Evolutionary conservation across 805 yeast genomes (phyloP), one percentile per base, ranked within the genome.

Genomic region (Saccharomyces kudriavzevii): DNA sequence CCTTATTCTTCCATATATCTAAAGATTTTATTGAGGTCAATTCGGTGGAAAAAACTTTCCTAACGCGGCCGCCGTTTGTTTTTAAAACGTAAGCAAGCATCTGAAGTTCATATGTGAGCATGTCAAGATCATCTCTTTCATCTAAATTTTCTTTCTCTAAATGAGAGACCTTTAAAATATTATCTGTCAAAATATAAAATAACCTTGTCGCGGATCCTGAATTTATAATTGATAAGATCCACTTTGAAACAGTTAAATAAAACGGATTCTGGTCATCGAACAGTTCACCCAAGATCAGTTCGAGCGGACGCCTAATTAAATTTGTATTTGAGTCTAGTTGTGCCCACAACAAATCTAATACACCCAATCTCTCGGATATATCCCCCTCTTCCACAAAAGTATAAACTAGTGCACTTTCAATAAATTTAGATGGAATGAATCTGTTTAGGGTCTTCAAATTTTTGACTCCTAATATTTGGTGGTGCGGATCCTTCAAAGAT

Each of bases 321-420:
- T 47, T 48, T 11, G 59, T 52, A 26, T 56, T 58, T 57, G 59
- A 70, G 47, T 76, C 78, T 0, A 92, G 77, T 60, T 87, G 92
- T 2, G 76, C 75, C 97, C 97, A 92, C 4, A 91, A 65, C 8
- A 81, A 76, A 50, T 81, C 76, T 57, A 89, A 78, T 0, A 87
- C 85, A 17, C 73, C 66, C 0, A 85, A 67, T 55, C 82, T 74
- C 17, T 74, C 69, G 5, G 69, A 64, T 22, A 76, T 69, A 35
- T 63, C 64, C 5, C 69, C 56, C 5, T 74, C 66, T 3, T 75
- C 64, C 13, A 83, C 62, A 29, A 88, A 75, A 48, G 82, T 74
- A 1, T 79, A 72, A 0, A 88, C 73, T 2, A 91, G 57, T 0
- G 89, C 86, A 1, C 96, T 92, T 60, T 90, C 96, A 26, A 90